Evolutionary conservation across 257 asterid genomes (phyloP).

Genomic region (Solanum pimpinellifolium): DNA sequence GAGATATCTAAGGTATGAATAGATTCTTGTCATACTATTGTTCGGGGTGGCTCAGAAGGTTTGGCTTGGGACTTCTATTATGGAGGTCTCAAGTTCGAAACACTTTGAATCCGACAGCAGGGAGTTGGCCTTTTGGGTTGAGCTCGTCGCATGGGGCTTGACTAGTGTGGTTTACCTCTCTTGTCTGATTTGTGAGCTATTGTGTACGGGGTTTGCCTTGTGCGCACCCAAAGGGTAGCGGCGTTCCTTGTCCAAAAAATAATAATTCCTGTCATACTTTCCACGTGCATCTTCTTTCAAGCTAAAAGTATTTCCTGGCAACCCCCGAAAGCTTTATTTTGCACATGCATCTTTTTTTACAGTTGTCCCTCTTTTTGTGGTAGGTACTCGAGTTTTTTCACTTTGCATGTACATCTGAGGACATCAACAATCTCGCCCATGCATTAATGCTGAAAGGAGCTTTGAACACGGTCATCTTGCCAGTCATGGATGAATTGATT

Average conservation of each 20-base stretch:
- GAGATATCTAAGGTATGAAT: constrained; percentile 56
- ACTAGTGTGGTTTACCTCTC: neutral
- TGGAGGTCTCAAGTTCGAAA: neutral
- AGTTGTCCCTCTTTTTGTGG: neutral
- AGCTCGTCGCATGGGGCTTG: neutral
- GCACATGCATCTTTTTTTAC: neutral
- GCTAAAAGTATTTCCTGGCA: neutral
- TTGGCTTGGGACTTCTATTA: neutral
- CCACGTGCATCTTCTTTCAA: neutral
- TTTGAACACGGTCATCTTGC: constrained; percentile 15
- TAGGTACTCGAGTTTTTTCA: constrained; percentile 47
- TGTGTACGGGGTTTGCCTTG: neutral
- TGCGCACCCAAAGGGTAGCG: neutral
- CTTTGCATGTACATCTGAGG: constrained; percentile 50
- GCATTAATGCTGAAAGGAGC: constrained; percentile 42
- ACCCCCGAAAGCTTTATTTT: neutral
- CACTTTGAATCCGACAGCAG: neutral
- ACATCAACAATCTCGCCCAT: constrained; percentile 45
- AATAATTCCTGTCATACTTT: neutral
- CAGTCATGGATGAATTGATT: constrained; percentile 31
- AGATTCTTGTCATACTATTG: neutral
- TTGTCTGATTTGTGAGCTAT: neutral
- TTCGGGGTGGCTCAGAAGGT: neutral
- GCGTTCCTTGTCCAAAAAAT: neutral
- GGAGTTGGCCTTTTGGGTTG: neutral